Base-by-base conservation (phyloP, 805 yeast species). In the Metschnikowia similis region DNA sequence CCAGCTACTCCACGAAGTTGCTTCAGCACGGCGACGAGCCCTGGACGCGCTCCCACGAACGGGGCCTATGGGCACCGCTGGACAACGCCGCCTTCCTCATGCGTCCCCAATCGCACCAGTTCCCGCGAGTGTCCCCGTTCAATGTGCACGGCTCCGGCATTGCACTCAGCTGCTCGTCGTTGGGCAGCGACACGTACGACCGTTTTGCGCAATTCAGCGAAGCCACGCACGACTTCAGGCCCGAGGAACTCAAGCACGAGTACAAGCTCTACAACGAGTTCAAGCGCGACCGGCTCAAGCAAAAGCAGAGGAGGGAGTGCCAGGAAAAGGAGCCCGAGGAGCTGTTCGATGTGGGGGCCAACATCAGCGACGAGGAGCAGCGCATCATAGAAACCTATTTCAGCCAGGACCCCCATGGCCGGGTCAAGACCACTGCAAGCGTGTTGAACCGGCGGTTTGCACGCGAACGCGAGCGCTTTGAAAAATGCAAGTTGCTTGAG, bases 391-490 rank as follows among this genome's bases (percentile, higher is more conserved):
- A 29, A 45, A 68, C 63, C 17, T 73, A 73, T 55, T 73, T 73
- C 56, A 64, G 66, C 31, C 47, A 46, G 6, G 78, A 73, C 52
- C 66, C 70, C 6, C 75, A 71, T 55, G 61, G 66, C 48, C 56
- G 77, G 32, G 76, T 73, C 8, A 63, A 66, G 42, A 71, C 71
- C n/a, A 69, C 69, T 3, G 49, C 63, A 27, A 29, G 27, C 29
- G 60, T 64, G 40, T 55, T 72, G 36, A 56, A 60, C 32, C 66
- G 65, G 35, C 58, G 67, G 13, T 69, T 21, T 32, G 28, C 45
- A 9, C 36, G 30, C 4, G 45, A 41, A 9, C 28, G 36, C 8
- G 45, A 41, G 26, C 36, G 32, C 3, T 41, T 41, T 26, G 29
- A 34, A 5, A 41, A 32, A 17, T 32, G 21, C 37, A 41, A 32